Conservation (phyloP, 495 filamentous ascomycete genomes). For the Evernia prunastri region DNA sequence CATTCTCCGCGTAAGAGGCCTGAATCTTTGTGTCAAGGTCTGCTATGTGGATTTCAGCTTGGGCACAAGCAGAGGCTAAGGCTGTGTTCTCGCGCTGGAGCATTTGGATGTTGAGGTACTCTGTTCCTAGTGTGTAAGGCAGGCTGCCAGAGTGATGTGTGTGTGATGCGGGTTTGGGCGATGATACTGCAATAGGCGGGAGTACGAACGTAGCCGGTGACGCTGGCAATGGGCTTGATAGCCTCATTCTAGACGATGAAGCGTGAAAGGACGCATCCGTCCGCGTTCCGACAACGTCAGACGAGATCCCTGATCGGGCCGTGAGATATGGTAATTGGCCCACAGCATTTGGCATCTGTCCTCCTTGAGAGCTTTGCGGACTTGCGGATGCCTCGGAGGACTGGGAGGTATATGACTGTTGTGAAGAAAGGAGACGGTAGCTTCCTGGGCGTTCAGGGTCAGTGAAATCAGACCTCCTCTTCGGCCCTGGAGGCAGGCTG, state of each 20-base stretch:
- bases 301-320: neutral
- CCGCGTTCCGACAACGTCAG: constrained; percentile 2
- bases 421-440: constrained; percentile 6
- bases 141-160: constrained; percentile 6
- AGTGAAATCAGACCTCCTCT: constrained; percentile 5
- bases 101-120: constrained; percentile 9
- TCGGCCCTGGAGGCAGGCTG: constrained; percentile 7
- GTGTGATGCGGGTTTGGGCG: constrained; percentile 1
- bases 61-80: constrained; percentile 12
- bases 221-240: neutral
- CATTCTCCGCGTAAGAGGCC: constrained; percentile 14
- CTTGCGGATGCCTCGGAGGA: constrained; percentile 9
- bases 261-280: neutral
- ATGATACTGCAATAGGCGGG: constrained; percentile 4
- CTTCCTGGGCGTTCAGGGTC: neutral
- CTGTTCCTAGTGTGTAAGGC: neutral
- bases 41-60: constrained; percentile 16
- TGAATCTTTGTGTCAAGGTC: constrained; percentile 14
- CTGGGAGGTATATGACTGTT: neutral
- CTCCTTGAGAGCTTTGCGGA: constrained; percentile 10
- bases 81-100: constrained; percentile 20
- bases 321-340: neutral
- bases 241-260: neutral
- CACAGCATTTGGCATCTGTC: neutral
- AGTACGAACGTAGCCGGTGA: constrained; percentile 10